Evolutionary conservation across 208 protist species (phyloP).

Genomic region (Trichomonas tenax): DNA sequence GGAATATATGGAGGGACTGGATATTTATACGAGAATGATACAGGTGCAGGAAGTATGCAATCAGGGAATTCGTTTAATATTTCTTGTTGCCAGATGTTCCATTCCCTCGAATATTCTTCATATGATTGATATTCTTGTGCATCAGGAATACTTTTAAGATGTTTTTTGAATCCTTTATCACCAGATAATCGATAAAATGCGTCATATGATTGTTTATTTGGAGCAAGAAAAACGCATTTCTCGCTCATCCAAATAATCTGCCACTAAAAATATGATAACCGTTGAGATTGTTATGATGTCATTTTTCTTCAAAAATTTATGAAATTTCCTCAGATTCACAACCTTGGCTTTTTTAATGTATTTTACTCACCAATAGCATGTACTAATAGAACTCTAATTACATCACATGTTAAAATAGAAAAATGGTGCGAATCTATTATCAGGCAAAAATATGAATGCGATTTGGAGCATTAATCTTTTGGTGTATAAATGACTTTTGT

Average conservation of each 20-base stretch:
- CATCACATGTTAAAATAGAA: too few species aligned
- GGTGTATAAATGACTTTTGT: too few species aligned
- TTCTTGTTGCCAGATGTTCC: background rate
- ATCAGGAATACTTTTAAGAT: background rate
- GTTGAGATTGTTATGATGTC: too few species aligned
- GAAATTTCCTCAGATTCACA: too few species aligned
- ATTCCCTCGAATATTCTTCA: background rate
- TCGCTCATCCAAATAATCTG: background rate
- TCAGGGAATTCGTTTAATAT: background rate
- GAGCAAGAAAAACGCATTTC: background rate
- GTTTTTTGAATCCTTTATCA: background rate
- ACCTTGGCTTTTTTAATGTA: too few species aligned
- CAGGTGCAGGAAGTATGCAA: background rate
- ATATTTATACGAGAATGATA: background rate
- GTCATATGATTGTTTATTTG: background rate
- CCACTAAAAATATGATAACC: too few species aligned
- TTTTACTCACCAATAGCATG: too few species aligned
- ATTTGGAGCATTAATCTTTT: too few species aligned
- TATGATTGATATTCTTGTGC: background rate
- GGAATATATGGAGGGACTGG: background rate
- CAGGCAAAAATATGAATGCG: too few species aligned
- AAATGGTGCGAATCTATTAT: too few species aligned
- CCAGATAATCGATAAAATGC: background rate
- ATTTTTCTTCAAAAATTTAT: too few species aligned
- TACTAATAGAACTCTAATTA: too few species aligned